phyloP scores from a whole-genome alignment of 495 filamentous ascomycete genomes.

The Hypoxylon rickii region DNA sequence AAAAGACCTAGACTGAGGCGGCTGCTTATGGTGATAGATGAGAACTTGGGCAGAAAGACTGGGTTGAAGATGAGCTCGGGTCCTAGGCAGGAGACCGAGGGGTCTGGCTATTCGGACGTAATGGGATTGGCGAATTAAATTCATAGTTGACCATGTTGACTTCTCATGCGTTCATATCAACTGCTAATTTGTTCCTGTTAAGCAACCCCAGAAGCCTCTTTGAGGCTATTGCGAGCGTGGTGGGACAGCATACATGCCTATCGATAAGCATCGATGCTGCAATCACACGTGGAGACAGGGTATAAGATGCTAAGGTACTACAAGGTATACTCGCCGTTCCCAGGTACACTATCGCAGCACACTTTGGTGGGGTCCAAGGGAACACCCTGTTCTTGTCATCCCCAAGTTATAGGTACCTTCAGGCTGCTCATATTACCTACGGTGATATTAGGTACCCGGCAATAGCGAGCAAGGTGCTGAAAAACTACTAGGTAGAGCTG shows the following conservation, averaged over 20 bases:
- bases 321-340: neutral
- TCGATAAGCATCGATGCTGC: neutral
- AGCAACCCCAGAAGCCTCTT: neutral
- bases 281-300: neutral
- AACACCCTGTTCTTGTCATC: constrained; percentile 21
- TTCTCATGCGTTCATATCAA: neutral
- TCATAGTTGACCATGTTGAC: constrained; percentile 15
- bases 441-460: neutral
- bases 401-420: neutral
- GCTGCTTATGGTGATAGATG: neutral
- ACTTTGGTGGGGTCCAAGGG: too few species aligned
- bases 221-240: neutral
- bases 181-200: neutral
- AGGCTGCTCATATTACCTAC: too few species aligned
- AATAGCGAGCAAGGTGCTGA: too few species aligned
- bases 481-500: too few species aligned
- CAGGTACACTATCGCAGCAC: neutral
- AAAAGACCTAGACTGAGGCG: constrained; percentile 14
- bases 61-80: constrained; percentile 5
- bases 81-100: constrained; percentile 3
- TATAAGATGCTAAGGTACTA: neutral
- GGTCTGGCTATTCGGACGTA: constrained; percentile 9
- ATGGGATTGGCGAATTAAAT: constrained; percentile 6
- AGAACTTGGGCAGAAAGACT: neutral
- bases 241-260: neutral